Evolutionary conservation across 805 yeast species (phyloP), one percentile per base, ranked within the genome.

Genomic region (Pichia nakasei): DNA sequence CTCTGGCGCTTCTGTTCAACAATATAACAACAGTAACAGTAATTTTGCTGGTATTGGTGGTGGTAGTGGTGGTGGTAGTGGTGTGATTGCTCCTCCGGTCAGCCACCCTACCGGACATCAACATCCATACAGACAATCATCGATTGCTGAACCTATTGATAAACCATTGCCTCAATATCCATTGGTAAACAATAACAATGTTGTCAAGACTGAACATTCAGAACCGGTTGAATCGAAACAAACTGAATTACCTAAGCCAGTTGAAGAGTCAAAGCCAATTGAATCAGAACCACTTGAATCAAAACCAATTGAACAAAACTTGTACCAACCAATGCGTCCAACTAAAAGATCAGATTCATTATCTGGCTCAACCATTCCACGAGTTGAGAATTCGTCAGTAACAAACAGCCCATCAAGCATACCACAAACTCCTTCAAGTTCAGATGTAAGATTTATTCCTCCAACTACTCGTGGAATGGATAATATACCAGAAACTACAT

Each of bases 291-390:
- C 27, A 24, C 9, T 41, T 24, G 21, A 40, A 24, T 35, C 29
- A 11, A 26, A 44, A 27, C 31, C n/a, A 34, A 20, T 49, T 9
- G 38, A 43, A n/a, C 24, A 43, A 22, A 33, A 48, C 17, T 26
- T 53, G 3, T 47, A 35, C 45, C 52, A 24, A 21, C 48, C 64
- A 21, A 57, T 60, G 61, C 60, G 52, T 29, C 65, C 64, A 39
- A 56, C 64, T 5, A 57, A 55, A 37, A 50, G 60, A 38, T 45
- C 61, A 2, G 52, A 57, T 38, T 59, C 65, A 1, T 39, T 48
- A 21, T 50, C 53, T 6, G 54, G 56, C 38, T 17, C 37, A 2
- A 40, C 34, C 15, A 37, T 36, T 15, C 48, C 43, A 24, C 33
- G 21, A 18, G 17, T 35, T 8, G 27, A 33, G 11, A 36, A 21